Evolutionary conservation across 2,329 filamentous ascomycete species (phyloP).

Genomic region (Eutypa lata): DNA sequence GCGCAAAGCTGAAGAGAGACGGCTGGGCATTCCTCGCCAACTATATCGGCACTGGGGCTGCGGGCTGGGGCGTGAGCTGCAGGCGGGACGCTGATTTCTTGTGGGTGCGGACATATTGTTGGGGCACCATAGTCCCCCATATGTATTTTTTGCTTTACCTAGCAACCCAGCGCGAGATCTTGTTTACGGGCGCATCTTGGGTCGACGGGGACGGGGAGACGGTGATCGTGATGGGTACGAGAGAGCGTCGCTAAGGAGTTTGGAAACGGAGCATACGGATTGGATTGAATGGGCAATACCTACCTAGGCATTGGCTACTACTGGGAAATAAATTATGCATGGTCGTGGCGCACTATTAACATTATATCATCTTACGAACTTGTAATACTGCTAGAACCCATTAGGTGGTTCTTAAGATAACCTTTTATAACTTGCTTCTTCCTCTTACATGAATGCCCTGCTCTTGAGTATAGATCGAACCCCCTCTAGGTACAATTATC

Average conservation of each 20-base stretch:
- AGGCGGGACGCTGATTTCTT: constrained; percentile 39
- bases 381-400: too few relatives aligned
- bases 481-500: too few relatives aligned
- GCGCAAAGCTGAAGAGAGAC: constrained; percentile 39
- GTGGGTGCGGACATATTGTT: constrained; percentile 69
- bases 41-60: constrained; percentile 54
- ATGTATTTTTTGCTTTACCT: constrained; percentile 74
- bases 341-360: too few relatives aligned
- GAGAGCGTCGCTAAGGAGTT: constrained; percentile 7
- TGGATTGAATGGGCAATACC: not conserved
- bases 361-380: too few relatives aligned
- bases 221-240: constrained; percentile 42
- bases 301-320: not conserved
- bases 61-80: constrained; percentile 68
- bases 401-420: too few relatives aligned
- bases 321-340: too few relatives aligned
- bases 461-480: too few relatives aligned
- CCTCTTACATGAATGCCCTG: too few relatives aligned
- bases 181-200: constrained; percentile 60
- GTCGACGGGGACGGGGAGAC: constrained; percentile 58
- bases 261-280: not conserved
- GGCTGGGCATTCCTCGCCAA: constrained; percentile 63
- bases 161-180: constrained; percentile 62
- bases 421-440: too few relatives aligned
- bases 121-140: constrained; percentile 70